Evolutionary conservation across 352 stramenopile species (phyloP), one percentile per base, ranked within the genome.

Genomic region (Phytophthora constricta): DNA sequence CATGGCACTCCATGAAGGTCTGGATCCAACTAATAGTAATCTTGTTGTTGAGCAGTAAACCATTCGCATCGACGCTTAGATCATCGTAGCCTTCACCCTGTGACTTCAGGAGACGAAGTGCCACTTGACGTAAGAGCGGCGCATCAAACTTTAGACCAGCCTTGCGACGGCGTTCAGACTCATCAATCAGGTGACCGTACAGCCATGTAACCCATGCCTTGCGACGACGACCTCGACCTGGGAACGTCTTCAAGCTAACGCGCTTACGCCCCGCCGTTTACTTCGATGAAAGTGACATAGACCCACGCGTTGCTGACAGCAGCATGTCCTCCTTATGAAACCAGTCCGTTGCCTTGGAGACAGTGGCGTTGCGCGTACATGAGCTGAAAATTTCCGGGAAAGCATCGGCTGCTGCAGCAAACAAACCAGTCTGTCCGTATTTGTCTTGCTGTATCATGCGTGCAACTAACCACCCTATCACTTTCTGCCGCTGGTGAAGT

Each of bases 271-370:
- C 31, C 7, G 7, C 13, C 20, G 4, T 37, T 53, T 46, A 27
- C 13, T 45, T 5, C 50, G 22, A 46, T 68, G 50, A 37, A 10
- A 39, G 16, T 39, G 7, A 7, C 31, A 13, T 39, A 13, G 31
- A 7, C 7, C 31, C 31, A 39, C 31, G 31, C 13, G 7, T 68
- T 53, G 42, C 41, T n/a, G 7, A 13, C 7, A 39, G 45, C 8
- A 26, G n/a, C n/a, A n/a, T n/a, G 46, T 58, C 43, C 42, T 49
- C 58, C n/a, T 39, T 57, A 17, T 19, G 17, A 51, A 8, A 68
- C 51, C 61, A 62, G 4, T n/a, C 19, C 25, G 49, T 62, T 27
- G 42, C 61, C 37, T 68, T 68, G 13, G n/a, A 20, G 17, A 62
- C 5, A 41, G 53, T 68, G 13, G 61, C 31, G n/a, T 62, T 68